phyloP scores from a whole-genome alignment of 805 yeast species.

The Blastobotrys robertii region DNA sequence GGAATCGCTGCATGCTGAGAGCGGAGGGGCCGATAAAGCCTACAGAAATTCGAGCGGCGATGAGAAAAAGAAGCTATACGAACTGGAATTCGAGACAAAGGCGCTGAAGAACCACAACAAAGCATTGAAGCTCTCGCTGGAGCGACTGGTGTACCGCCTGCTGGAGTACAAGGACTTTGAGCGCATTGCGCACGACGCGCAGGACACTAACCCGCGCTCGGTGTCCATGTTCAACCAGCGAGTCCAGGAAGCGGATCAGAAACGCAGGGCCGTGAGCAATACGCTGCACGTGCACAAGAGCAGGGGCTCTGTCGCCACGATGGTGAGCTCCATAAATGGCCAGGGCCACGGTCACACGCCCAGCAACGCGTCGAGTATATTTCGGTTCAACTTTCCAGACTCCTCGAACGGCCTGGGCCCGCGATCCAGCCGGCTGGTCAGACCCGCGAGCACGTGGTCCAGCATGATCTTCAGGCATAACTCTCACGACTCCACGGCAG shows the following conservation, averaged over 20 bases:
- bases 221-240: slow-evolving; percentile 13
- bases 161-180: slow-evolving; percentile 25
- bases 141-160: slow-evolving; percentile 26
- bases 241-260: background rate
- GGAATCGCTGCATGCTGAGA: background rate
- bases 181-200: slow-evolving; percentile 13
- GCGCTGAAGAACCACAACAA: slow-evolving; percentile 24
- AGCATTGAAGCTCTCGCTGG: slow-evolving; percentile 25
- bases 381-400: too few species aligned
- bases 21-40: background rate
- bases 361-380: too few species aligned
- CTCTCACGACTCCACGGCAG: background rate
- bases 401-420: too few species aligned
- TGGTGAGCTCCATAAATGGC: too few species aligned
- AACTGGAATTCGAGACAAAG: slow-evolving; percentile 21
- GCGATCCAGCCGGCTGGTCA: slow-evolving; percentile 1
- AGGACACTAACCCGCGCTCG: slow-evolving; percentile 9
- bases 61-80: slow-evolving; percentile 8
- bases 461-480: slow-evolving; percentile 3
- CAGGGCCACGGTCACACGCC: too few species aligned
- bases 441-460: slow-evolving; percentile 4
- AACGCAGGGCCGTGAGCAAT: background rate
- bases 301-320: too few species aligned
- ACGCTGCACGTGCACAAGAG: too few species aligned
- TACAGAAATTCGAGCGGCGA: background rate